Conservation (phyloP, 768 basidiomycete genomes). For the Lentinula detonsa region DNA sequence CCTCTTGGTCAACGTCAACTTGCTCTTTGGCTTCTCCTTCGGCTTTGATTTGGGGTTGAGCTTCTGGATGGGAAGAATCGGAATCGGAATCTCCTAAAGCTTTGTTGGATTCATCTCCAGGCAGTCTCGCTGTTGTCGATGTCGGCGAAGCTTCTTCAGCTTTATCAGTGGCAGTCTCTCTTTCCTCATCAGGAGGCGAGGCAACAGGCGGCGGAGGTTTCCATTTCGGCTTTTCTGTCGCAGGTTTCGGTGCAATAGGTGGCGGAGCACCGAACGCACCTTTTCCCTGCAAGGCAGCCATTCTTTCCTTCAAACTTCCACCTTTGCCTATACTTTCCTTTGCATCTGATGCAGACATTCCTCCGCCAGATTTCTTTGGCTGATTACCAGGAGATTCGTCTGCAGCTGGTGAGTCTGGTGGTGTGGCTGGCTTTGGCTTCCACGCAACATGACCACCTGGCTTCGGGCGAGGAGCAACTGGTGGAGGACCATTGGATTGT, state of each 20-base stretch:
- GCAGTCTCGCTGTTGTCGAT: neutral
- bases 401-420: constrained; percentile 33
- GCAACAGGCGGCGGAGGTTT: constrained; percentile 64
- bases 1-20: constrained; percentile 44
- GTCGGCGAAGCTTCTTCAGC: constrained; percentile 11
- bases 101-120: neutral
- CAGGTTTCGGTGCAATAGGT: constrained; percentile 47
- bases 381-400: constrained; percentile 15
- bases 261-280: constrained; percentile 69
- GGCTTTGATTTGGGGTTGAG: constrained; percentile 14
- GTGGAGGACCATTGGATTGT: constrained; percentile 28
- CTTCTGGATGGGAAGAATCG: constrained; percentile 14
- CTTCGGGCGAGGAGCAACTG: constrained; percentile 52
- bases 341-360: constrained; percentile 84
- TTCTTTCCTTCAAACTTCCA: constrained; percentile 84
- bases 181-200: constrained; percentile 36
- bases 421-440: constrained; percentile 61
- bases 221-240: constrained; percentile 76
- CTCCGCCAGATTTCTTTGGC: constrained; percentile 25
- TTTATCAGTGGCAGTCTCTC: constrained; percentile 16
- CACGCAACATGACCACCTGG: constrained; percentile 56
- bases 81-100: constrained; percentile 2
- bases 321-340: constrained; percentile 78
- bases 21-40: constrained; percentile 10
- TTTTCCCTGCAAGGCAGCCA: constrained; percentile 87